Conservation (phyloP, 2,329 filamentous ascomycete genomes). For the Nigrograna mackinnonii region DNA sequence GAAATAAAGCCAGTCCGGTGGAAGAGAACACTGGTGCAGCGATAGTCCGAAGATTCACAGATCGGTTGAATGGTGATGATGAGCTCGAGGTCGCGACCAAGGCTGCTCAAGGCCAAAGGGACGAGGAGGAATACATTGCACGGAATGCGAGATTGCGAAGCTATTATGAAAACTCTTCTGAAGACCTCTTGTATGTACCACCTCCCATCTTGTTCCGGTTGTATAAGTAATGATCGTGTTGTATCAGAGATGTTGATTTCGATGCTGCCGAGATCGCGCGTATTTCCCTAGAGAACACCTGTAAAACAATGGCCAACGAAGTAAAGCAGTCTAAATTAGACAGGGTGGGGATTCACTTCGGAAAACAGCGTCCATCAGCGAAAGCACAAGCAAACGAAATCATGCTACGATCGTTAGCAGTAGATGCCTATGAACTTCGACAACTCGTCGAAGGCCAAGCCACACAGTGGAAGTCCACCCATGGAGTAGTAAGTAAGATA, state of each 20-base stretch:
- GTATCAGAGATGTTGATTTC: conserved; percentile 1
- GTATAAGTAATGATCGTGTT: no score
- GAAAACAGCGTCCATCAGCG: conserved; percentile 2
- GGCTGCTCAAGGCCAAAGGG: conserved; percentile 1
- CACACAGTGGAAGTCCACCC: no score
- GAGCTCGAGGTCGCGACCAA: conserved; percentile 4
- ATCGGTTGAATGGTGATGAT: neutral
- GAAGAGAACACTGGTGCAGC: neutral
- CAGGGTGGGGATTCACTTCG: neutral
- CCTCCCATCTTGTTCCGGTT: neutral
- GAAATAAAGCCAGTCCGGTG: no score
- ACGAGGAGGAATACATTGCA: conserved; percentile 1
- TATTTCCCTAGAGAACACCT: neutral
- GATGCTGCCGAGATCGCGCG: conserved; percentile 4
- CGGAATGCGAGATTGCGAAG: neutral
- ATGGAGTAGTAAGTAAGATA: neutral
- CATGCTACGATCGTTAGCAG: neutral
- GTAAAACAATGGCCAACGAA: conserved; percentile 3
- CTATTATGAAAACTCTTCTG: conserved; percentile 1
- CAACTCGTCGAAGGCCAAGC: neutral
- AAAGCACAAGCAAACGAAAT: conserved; percentile 2
- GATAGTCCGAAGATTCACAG: conserved; percentile 4
- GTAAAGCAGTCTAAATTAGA: conserved; percentile 1
- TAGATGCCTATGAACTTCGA: conserved; percentile 1
- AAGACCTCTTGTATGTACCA: neutral